These are phyloP conservation scores for Zygoascus meyerae DNA, from an alignment of 1,139 yeast species.

Conservation along the genomic window DNA sequence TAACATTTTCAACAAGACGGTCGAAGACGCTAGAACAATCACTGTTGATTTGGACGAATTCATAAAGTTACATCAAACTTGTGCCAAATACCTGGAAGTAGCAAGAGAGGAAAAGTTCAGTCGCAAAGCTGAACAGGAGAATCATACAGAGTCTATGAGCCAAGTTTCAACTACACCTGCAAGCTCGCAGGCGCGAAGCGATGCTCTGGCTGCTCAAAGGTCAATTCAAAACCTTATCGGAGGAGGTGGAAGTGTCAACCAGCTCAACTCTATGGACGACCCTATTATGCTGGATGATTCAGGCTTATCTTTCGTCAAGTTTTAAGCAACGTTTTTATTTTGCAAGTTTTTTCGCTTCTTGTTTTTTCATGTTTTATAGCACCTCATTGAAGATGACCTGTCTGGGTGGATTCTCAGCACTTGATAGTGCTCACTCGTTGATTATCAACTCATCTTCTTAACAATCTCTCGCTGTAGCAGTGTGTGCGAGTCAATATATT, in stretches of 20 bases:
- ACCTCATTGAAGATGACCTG: no score
- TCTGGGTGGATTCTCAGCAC: no score
- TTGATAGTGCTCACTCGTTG: no score
- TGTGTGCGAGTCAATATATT: background rate
- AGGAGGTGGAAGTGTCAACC: background rate
- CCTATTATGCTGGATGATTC: constrained; percentile 10
- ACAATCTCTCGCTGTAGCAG: no score
- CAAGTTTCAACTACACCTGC: background rate
- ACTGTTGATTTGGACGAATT: constrained; percentile 7
- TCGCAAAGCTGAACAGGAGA: background rate
- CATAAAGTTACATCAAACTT: constrained; percentile 3
- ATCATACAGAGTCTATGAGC: background rate
- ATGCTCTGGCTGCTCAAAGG: constrained; percentile 10
- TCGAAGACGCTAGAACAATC: constrained; percentile 6
- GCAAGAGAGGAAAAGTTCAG: constrained; percentile 1
- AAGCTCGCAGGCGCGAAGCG: constrained; percentile 4
- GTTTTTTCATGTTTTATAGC: no score
- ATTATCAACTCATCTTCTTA: no score
- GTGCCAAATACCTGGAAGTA: constrained; percentile 5
- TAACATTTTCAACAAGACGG: constrained; percentile 5
- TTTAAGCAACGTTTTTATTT: no score
- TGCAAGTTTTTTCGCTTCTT: no score
- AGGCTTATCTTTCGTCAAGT: constrained; percentile 3
- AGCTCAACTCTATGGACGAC: constrained; percentile 5
- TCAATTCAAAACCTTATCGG: constrained; percentile 10